Base-by-base conservation (phyloP, 164 flowering plant species). In the Santalum album region DNA sequence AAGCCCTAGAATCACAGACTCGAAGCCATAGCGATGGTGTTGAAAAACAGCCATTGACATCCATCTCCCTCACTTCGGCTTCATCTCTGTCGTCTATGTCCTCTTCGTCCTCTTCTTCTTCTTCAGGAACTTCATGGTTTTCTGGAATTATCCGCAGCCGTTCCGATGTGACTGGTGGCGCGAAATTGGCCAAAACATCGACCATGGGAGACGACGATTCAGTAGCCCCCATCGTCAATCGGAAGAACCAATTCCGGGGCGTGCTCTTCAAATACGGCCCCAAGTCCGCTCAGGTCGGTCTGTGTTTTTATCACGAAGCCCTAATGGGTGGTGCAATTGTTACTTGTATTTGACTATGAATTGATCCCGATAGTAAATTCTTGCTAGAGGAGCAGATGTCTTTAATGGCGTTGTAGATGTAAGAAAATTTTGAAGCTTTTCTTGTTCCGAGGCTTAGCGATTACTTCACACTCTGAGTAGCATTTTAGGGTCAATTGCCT, bases 231-330 rank as follows among this genome's bases (percentile, higher is more conserved):
- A 75, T 86, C 1, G 63, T 76, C 20, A 67, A 64, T 46, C 72
- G 69, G 59, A 89, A 82, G 70, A 76, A 69, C 25, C 90, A 86
- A 69, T 79, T 82, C 59, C 73, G 68, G 3, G 97, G 97, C 20
- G 76, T 78, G 47, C 83, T 90, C 60, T 90, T 90, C 69, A 84
- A 76, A 71, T 89, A 86, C 62, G 95, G 92, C 4, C 77, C 95
- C n/a, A 82, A 82, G 39, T 58, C 92, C 1, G 62, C 64, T 60
- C 95, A 89, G 95, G 97, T 86, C 46, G 6, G 63, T 32, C 22
- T 39, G 25, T 49, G 4, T 29, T 29, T 29, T 29, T 29, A 3
- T 9, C 34, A 3, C 34, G 34, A 38, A 3, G 27, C 1, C 27
- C 36, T 51, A 19, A 2, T 18, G 35, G 7, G 0, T 22, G 40